These are phyloP conservation scores for Firmiana major DNA, from an alignment of 345 rosid genomes.

Conservation along the genomic window DNA sequence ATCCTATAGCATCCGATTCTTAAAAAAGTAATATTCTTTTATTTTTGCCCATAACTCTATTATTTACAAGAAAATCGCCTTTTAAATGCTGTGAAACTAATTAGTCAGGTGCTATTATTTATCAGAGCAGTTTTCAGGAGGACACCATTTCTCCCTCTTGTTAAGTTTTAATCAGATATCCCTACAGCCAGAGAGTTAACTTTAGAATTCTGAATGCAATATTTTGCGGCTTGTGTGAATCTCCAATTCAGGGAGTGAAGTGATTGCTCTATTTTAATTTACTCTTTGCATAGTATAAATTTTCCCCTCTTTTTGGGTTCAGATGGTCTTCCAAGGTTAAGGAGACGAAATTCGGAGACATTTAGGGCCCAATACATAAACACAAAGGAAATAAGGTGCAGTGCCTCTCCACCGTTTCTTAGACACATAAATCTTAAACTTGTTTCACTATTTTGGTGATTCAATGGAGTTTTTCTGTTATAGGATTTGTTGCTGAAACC, in stretches of 20 bases:
- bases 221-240: background rate
- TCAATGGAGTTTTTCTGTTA: background rate
- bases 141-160: background rate
- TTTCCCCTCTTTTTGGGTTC: slow-evolving; percentile 8
- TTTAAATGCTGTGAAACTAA: no score
- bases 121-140: background rate
- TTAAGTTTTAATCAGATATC: background rate
- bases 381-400: slow-evolving; percentile 70
- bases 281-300: background rate
- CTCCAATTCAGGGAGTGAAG: background rate
- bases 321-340: slow-evolving; percentile 48
- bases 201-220: background rate
- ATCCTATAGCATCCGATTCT: no score
- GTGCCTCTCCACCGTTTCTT: slow-evolving; percentile 1
- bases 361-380: slow-evolving; percentile 77
- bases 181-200: background rate
- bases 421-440: background rate
- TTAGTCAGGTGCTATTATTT: background rate
- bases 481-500: background rate
- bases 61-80: no score
- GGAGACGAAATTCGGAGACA: slow-evolving; percentile 83
- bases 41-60: no score
- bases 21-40: no score
- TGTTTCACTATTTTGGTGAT: background rate
- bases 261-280: background rate